Evolutionary conservation across 306 rosid species (phyloP).

Genomic region (Lathyrus aphaca): DNA sequence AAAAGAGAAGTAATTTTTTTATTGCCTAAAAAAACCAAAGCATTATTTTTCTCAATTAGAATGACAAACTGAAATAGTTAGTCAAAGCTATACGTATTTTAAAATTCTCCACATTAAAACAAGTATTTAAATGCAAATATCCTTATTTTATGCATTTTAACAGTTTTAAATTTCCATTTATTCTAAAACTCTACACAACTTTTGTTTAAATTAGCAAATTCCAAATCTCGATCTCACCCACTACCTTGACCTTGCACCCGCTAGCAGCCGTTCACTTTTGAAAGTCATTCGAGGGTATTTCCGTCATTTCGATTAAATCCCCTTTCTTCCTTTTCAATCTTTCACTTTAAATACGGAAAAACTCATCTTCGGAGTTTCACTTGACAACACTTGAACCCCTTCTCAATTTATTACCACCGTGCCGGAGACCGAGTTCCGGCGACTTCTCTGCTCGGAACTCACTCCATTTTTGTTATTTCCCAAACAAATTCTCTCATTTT

Average conservation of each 20-base stretch:
- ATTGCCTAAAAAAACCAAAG: not conserved
- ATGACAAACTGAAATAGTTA: not conserved
- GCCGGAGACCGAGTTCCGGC: conserved; percentile 45
- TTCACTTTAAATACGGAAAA: conserved; percentile 39
- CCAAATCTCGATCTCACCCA: conserved; percentile 31
- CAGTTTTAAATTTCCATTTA: not conserved
- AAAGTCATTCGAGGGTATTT: conserved; percentile 26
- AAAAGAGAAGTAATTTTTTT: not conserved
- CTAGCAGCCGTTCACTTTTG: conserved; percentile 39
- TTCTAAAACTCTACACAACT: not conserved
- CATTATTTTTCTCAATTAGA: not conserved
- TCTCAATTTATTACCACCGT: not conserved
- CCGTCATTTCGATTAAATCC: conserved; percentile 29
- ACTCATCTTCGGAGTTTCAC: not conserved
- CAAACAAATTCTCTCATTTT: not conserved
- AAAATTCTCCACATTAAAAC: not conserved
- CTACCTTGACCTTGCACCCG: conserved; percentile 24
- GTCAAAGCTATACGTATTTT: conserved; percentile 1
- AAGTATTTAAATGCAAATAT: not conserved
- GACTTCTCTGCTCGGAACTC: conserved; percentile 36
- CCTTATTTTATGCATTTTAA: not conserved
- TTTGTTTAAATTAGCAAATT: not conserved
- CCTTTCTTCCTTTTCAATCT: not conserved
- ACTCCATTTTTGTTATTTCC: not conserved
- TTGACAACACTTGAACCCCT: not conserved